Evolutionary conservation across 306 rosid genomes (phyloP).

Genomic region (Malus sieversii): DNA sequence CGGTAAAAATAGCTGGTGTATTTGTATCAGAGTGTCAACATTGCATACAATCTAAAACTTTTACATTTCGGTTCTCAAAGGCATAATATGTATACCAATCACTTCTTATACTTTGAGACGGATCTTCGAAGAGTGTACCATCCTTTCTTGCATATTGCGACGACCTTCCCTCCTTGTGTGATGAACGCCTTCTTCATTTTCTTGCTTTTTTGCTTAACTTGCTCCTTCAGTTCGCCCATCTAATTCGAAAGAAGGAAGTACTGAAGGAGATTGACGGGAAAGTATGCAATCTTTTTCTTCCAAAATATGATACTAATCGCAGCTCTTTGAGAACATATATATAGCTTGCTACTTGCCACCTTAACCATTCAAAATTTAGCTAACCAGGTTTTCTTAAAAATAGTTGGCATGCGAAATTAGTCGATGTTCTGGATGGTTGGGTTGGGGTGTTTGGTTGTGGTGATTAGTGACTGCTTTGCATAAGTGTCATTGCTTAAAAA

Average conservation of each 20-base stretch:
- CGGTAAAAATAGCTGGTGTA: too few species aligned
- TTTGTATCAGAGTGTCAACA: too few species aligned
- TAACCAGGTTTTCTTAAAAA: not conserved
- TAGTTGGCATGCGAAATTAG: not conserved
- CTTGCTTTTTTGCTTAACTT: not conserved
- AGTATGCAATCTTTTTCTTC: too few species aligned
- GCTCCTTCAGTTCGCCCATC: not conserved
- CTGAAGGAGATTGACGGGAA: not conserved
- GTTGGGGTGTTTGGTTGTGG: not conserved
- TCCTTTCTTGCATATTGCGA: not conserved
- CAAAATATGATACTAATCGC: too few species aligned
- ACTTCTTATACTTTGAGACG: slow-evolving; percentile 14
- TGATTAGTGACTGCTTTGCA: not conserved
- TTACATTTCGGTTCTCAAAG: too few species aligned
- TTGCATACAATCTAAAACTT: too few species aligned
- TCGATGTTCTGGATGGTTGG: not conserved
- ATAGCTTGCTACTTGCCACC: not conserved
- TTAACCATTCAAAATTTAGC: not conserved
- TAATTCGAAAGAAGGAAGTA: not conserved
- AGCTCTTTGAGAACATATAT: not conserved
- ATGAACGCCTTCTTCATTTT: not conserved
- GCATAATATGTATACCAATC: too few species aligned
- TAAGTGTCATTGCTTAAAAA: too few species aligned
- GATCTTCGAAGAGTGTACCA: slow-evolving; percentile 4
- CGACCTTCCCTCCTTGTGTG: not conserved